Evolutionary conservation across 73 alveolate species (phyloP).

Genomic region (Effrenium voratum): DNA sequence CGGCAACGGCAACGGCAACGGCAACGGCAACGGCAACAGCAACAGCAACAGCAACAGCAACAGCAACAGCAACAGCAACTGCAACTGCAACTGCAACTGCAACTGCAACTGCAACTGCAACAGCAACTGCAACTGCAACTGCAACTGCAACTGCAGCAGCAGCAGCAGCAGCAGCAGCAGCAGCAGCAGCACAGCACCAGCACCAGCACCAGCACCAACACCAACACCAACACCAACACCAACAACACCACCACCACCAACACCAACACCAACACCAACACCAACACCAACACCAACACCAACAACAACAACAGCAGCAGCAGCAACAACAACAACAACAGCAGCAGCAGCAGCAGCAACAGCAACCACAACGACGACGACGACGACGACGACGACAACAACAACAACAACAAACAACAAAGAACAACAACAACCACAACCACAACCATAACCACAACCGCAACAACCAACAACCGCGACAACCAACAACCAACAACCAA

Average conservation of each 20-base stretch:
- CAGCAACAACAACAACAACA: constrained; percentile 20
- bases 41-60: background rate
- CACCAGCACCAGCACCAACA: background rate
- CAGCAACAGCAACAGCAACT: background rate
- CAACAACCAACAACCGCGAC: too few relatives aligned
- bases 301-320: constrained; percentile 3
- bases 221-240: background rate
- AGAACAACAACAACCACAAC: too few relatives aligned
- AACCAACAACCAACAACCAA: too few relatives aligned
- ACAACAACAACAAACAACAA: background rate
- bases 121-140: background rate
- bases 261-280: background rate
- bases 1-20: background rate
- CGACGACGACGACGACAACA: background rate
- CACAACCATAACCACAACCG: too few relatives aligned
- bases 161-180: background rate
- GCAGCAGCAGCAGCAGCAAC: background rate
- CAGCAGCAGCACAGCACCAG: too few relatives aligned
- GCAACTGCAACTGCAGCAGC: background rate
- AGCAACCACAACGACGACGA: background rate
- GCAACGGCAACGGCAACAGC: background rate
- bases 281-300: too few relatives aligned
- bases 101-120: too few relatives aligned
- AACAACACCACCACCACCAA: background rate
- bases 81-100: background rate